phyloP scores from a whole-genome alignment of 2,329 filamentous ascomycete species.

The Penicillium vulpinum region DNA sequence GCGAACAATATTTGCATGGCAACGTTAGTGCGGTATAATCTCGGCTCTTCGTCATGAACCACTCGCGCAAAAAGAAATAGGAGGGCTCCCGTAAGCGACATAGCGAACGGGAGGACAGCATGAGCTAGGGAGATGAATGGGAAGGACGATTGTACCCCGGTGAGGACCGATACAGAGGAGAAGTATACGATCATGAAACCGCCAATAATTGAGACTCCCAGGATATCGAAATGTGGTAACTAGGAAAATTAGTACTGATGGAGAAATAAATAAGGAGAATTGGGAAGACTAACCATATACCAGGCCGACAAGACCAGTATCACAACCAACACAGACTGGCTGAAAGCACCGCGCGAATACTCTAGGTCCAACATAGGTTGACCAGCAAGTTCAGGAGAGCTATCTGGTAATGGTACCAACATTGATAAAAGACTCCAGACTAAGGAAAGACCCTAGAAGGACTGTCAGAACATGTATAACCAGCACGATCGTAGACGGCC shows the following conservation, averaged over 20 bases:
- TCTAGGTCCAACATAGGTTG: constrained; percentile 41
- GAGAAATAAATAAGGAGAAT: neutral
- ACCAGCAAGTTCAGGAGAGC: constrained; percentile 38
- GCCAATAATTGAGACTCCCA: constrained; percentile 41
- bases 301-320: constrained; percentile 38
- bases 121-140: constrained; percentile 31
- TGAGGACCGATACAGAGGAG: constrained; percentile 32
- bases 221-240: constrained; percentile 43
- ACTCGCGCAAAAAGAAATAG: constrained; percentile 31
- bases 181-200: constrained; percentile 39
- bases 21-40: constrained; percentile 28
- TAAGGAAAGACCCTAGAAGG: constrained; percentile 35
- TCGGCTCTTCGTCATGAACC: constrained; percentile 32
- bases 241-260: constrained; percentile 25
- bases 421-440: constrained; percentile 38
- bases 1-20: constrained; percentile 41
- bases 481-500: neutral
- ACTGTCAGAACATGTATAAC: constrained; percentile 3
- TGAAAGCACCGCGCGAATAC: constrained; percentile 42
- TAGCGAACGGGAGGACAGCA: constrained; percentile 32
- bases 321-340: constrained; percentile 38
- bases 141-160: constrained; percentile 36
- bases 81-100: constrained; percentile 31
- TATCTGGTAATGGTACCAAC: constrained; percentile 38
- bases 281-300: constrained; percentile 40